phyloP scores from a whole-genome alignment of 1,284 basidiomycete species.

The Marasmius fiardii region DNA sequence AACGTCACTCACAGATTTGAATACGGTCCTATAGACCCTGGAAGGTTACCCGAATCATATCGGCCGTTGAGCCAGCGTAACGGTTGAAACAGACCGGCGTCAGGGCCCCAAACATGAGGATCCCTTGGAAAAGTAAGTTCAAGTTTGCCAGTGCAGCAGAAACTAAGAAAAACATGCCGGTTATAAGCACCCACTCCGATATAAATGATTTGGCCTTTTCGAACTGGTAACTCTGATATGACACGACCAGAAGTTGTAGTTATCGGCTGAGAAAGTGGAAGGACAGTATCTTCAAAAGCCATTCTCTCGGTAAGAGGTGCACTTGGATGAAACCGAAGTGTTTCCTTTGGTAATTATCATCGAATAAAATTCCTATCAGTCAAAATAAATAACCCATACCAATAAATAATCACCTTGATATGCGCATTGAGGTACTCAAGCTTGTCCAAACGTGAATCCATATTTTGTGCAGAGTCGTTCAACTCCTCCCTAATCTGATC shows the following conservation, averaged over 20 bases:
- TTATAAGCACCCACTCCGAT: constrained; percentile 7
- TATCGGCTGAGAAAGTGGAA: constrained; percentile 12
- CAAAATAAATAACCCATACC: not conserved
- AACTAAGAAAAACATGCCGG: not conserved
- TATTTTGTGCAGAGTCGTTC: not conserved
- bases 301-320: constrained; percentile 10
- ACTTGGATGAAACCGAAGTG: constrained; percentile 9
- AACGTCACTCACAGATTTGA: constrained; percentile 1
- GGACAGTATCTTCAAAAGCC: constrained; percentile 5
- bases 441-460: not conserved
- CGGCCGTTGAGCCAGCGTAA: constrained; percentile 7
- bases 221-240: not conserved
- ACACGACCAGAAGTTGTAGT: not conserved
- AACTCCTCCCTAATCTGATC: constrained; percentile 3
- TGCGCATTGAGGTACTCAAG: constrained; percentile 5
- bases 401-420: not conserved
- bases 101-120: constrained; percentile 7
- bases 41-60: not conserved
- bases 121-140: not conserved
- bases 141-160: not conserved
- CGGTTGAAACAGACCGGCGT: constrained; percentile 11
- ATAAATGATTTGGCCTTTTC: constrained; percentile 7
- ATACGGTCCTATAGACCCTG: constrained; percentile 5
- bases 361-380: not conserved
- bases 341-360: constrained; percentile 5